Conservation (phyloP, 495 filamentous ascomycete species). For the Acidiella bohemica region DNA sequence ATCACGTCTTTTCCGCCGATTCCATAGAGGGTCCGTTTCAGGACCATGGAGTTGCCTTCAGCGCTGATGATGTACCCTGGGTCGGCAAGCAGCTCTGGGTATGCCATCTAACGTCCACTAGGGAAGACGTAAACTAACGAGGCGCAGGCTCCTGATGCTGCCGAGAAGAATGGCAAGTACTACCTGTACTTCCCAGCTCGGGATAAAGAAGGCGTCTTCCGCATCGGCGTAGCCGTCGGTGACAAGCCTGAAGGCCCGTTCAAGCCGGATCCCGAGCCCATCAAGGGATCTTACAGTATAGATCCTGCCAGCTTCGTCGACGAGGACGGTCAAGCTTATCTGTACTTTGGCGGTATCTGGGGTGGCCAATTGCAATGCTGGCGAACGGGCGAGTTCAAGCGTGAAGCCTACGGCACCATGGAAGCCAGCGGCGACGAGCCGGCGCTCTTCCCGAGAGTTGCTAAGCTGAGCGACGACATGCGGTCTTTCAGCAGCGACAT, state of each 20-base stretch:
- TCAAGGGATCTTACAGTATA: conserved; percentile 47
- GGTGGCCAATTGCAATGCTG: conserved; percentile 55
- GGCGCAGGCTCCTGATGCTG: conserved; percentile 52
- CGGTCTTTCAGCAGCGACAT: conserved; percentile 38
- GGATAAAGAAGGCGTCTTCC: conserved; percentile 45
- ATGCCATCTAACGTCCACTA: too few species aligned
- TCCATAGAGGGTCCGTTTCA: conserved; percentile 38
- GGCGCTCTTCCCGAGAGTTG: conserved; percentile 48
- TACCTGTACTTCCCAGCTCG: conserved; percentile 53
- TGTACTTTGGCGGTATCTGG: conserved; percentile 58
- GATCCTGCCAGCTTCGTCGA: conserved; percentile 54
- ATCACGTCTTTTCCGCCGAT: conserved; percentile 47
- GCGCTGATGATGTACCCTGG: conserved; percentile 45
- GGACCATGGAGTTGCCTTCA: conserved; percentile 47
- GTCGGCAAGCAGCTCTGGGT: conserved; percentile 50
- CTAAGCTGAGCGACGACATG: conserved; percentile 51
- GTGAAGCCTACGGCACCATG: conserved; percentile 32
- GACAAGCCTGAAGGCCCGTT: conserved; percentile 45
- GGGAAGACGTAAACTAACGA: too few species aligned
- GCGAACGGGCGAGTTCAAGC: conserved; percentile 38
- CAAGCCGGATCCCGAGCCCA: conserved; percentile 41
- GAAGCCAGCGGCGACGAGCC: conserved; percentile 39
- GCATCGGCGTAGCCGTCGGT: conserved; percentile 48
- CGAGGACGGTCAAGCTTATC: conserved; percentile 44
- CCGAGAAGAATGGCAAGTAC: conserved; percentile 45